Evolutionary conservation across 163 green algal species (phyloP).

Genomic region (Botryococcus braunii): DNA sequence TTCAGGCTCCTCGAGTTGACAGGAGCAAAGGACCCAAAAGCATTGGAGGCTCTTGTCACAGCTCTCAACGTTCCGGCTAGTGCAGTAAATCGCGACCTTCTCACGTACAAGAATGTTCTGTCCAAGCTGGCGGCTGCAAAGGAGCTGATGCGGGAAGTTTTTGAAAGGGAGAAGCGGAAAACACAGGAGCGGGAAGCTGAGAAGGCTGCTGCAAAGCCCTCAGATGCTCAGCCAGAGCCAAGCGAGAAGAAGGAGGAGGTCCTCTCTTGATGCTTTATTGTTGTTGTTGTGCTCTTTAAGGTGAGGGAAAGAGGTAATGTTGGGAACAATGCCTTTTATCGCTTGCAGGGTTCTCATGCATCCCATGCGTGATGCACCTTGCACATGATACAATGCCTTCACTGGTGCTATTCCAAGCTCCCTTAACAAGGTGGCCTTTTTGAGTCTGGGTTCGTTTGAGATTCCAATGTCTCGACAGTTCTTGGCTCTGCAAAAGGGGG

Average conservation of each 20-base stretch:
- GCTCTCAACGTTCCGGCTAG: slow-evolving; percentile 41
- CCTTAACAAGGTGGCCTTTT: too few species aligned
- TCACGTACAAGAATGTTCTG: slow-evolving; percentile 74
- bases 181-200: slow-evolving; percentile 25
- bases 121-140: slow-evolving; percentile 69
- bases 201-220: background rate
- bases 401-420: too few species aligned
- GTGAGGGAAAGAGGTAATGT: too few species aligned
- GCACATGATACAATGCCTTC: too few species aligned
- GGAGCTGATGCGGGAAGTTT: slow-evolving; percentile 70
- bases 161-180: slow-evolving; percentile 75
- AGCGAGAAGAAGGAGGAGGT: slow-evolving; percentile 3
- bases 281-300: too few species aligned
- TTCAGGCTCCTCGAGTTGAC: slow-evolving; percentile 64
- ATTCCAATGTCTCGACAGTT: too few species aligned
- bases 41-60: slow-evolving; percentile 63
- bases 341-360: too few species aligned
- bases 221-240: background rate
- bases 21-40: slow-evolving; percentile 68
- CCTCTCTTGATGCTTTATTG: slow-evolving; percentile 1
- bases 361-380: too few species aligned
- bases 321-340: too few species aligned
- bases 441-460: too few species aligned
- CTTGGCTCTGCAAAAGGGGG: too few species aligned
- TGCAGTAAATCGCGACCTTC: slow-evolving; percentile 63